Base-by-base conservation (phyloP, 306 rosid species). In the Sophora flavescens region DNA sequence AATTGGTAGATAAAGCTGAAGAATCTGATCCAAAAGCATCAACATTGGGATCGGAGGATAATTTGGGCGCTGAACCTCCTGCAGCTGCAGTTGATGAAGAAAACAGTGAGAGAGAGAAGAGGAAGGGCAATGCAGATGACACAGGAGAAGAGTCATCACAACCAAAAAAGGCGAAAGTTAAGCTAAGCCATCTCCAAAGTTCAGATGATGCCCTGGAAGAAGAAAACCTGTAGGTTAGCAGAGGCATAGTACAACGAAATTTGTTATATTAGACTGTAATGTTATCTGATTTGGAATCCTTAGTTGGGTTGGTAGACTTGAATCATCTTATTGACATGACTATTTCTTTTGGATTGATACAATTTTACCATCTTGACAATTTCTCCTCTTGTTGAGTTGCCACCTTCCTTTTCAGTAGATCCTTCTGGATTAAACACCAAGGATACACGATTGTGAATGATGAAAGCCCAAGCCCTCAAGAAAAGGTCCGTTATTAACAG, bases 161-260 rank as follows among this genome's bases (percentile, higher is more conserved):
- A 70, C 85, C 82, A 10, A 95, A 92, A 57, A 95, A 86, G 85
- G 82, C 87, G 0, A 85, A 75, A 80, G 79, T 92, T 78, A 74
- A 78, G 54, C 56, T 90, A 50, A 82, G 82, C 78, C 98, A 95
- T 85, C 95, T 95, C 54, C 80, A 86, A 54, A 86, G 82, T 76
- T 83, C 93, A 42, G 97, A 88, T 75, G 97, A 95, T 68, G 44
- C 44, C 50, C 66, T 76, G 62, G 98, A 89, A 26, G 93, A 89
- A 14, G 96, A 88, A 32, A 85, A 70, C 48, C 4, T 44, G 66
- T 80, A 65, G 67, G 74, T 51, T 65, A 18, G 72, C 53, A 82
- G 61, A 57, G 41, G 22, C 70, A 53, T 58, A 30, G 71, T n/a
- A 64, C 75, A 47, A 45, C 8, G 68, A 28, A 68, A 42, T 8